Base-by-base conservation (phyloP, 1,284 basidiomycete genomes). In the Ceratobasidium sp. region DNA sequence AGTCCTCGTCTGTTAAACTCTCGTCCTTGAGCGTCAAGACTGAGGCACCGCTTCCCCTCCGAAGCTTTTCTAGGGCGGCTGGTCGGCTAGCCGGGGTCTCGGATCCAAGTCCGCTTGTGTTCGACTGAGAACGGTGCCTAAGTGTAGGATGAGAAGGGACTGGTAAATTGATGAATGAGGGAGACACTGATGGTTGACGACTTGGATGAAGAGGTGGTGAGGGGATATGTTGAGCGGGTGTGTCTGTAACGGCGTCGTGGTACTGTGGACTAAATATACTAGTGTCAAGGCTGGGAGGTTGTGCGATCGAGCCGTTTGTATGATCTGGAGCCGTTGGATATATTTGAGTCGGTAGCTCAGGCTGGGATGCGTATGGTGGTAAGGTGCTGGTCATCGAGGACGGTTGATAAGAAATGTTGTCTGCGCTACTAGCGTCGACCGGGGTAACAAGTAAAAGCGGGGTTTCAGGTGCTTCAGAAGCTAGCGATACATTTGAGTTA, bases 1-100 rank as follows among this genome's bases (percentile, higher is more conserved):
- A 39, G 7, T 79, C 63, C 20, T 78, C 77, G 26, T 80, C 79
- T 23, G 79, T 80, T 23, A 76, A 60, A 39, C 66, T 56, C 20
- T 61, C 72, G 42, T 76, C n/a, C 15, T 76, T 76, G 44, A 76
- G 61, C 28, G 72, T 76, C 20, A 76, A 33, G n/a, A 76, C 18
- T 10, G 72, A 76, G 12, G 61, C 49, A 12, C 60, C 61, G 72
- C 72, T 76, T 39, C 72, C 72, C 10, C 61, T 61, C 23, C 72
- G 72, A 12, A 49, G 23, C 40, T 23, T 15, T 55, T 76, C 60
- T 13, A 66, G 20, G 7, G 12, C 26, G 44, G 46, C 28, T 26
- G 44, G 61, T 55, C 26, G 61, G 33, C 9, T 55, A 23, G 60
- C 10, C 7, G 72, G 26, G 20, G 72, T 28, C 26, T 76, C 61